Evolutionary conservation across 306 rosid genomes (phyloP), one percentile per base, ranked within the genome.

Genomic region (Prunus kanzakura): DNA sequence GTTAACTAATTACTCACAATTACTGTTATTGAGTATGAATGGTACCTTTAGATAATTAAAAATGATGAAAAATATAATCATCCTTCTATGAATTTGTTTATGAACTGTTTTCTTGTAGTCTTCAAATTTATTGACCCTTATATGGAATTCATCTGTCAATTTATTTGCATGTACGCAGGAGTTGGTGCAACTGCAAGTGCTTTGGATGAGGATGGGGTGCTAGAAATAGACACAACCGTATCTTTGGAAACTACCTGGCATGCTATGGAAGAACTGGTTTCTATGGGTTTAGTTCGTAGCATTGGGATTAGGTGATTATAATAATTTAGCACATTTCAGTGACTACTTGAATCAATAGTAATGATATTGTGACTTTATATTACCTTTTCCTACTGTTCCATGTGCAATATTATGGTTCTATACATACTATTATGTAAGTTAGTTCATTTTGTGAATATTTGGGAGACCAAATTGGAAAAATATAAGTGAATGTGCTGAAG

Each of bases 201-300:
- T 76, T 79, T 92, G 77, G 96, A 83, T 83, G 95, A 86, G 63
- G 96, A 94, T 79, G 97, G 96, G 52, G 82, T 92, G 54, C 82
- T 92, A 82, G 98, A 92, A 67, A 92, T 94, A 69, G 98, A 94
- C 76, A 92, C 97, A 30, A 92, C 78, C 69, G 69, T 92, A 78
- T 84, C 98, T 57, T 73, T 94, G 78, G 98, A 94, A 83, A 88
- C 96, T 76, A 92, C 98, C 58, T 94, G 97, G 98, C 97, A 72
- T 82, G 89, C 91, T 1, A 90, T 90, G 98, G 98, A 95, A 84
- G 89, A 89, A 45, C 88, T 95, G 78, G 97, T 92, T 71, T 92
- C 96, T 43, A 27, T 46, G 52, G 97, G 98, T 79, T 87, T 95
- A 87, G 98, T 89, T 68, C 96, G 92, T 71, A 90, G 98, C 88